These are phyloP conservation scores for Cytidiella melzeri DNA, from an alignment of 768 basidiomycete species.

Conservation along the genomic window DNA sequence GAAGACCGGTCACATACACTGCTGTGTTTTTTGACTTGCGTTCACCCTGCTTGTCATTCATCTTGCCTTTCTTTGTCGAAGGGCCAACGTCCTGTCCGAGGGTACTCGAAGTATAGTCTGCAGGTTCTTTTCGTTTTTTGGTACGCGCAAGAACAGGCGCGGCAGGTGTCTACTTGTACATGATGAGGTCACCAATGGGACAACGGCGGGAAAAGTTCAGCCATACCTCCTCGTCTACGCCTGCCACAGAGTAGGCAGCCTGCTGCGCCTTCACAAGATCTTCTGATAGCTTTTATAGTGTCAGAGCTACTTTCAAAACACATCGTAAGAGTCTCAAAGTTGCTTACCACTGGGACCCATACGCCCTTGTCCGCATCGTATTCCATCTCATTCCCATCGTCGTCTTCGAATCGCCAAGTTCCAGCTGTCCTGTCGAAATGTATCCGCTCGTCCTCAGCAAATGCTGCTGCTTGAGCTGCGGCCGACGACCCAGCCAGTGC, in stretches of 20 bases:
- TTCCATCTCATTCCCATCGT: constrained; percentile 87
- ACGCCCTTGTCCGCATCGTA: constrained; percentile 69
- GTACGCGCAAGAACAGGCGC: constrained; percentile 77
- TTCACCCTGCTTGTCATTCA: constrained; percentile 36
- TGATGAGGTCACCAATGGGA: no score
- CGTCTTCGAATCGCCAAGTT: constrained; percentile 87
- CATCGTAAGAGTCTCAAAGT: not conserved
- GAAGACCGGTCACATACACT: constrained; percentile 83
- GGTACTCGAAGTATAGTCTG: constrained; percentile 62
- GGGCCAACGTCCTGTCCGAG: constrained; percentile 38
- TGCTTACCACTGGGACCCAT: constrained; percentile 81
- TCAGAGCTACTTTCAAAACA: not conserved
- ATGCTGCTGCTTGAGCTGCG: constrained; percentile 56
- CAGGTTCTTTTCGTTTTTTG: constrained; percentile 74
- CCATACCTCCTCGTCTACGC: constrained; percentile 90
- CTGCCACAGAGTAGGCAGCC: constrained; percentile 87
- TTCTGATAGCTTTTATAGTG: constrained; percentile 64
- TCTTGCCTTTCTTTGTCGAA: constrained; percentile 66
- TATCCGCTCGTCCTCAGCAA: constrained; percentile 77
- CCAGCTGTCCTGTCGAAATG: constrained; percentile 70
- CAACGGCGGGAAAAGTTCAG: not conserved
- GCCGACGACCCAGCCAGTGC: constrained; percentile 47
- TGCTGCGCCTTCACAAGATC: constrained; percentile 86
- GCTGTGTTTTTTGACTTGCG: constrained; percentile 88
- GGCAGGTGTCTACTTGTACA: constrained; percentile 77